phyloP scores from a whole-genome alignment of 345 rosid genomes.

The Atalantia buxifolia region DNA sequence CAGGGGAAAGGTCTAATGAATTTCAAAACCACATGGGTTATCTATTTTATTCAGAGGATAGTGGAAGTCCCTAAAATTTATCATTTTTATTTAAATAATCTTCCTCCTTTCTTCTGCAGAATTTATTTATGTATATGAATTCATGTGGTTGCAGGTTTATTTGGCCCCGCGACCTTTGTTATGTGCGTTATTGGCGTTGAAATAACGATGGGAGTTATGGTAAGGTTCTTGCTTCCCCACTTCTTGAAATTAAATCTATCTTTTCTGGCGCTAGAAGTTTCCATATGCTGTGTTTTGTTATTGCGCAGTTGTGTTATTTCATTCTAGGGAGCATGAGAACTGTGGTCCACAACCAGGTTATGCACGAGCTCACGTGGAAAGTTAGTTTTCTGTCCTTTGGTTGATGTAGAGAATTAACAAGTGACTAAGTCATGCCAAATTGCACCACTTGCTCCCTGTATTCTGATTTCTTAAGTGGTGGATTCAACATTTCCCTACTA shows the following conservation, averaged over 20 bases:
- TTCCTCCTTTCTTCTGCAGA: not conserved
- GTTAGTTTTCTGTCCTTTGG: slow-evolving; percentile 40
- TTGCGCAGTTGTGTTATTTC: slow-evolving; percentile 86
- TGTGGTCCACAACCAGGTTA: slow-evolving; percentile 91
- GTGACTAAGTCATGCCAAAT: not conserved
- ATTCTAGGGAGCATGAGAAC: slow-evolving; percentile 91
- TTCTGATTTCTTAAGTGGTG: slow-evolving; percentile 72
- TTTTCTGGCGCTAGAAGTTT: slow-evolving; percentile 16
- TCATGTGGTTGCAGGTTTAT: slow-evolving; percentile 61
- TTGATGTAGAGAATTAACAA: slow-evolving; percentile 9
- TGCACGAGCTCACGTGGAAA: slow-evolving; percentile 96
- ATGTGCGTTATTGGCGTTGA: slow-evolving; percentile 97
- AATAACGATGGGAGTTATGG: slow-evolving; percentile 99
- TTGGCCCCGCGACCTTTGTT: slow-evolving; percentile 99
- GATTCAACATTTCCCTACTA: slow-evolving; percentile 87
- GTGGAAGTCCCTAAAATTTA: not conserved
- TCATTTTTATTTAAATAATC: not conserved
- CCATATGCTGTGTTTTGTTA: slow-evolving; percentile 19
- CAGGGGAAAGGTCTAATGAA: not conserved
- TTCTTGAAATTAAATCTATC: slow-evolving; percentile 11
- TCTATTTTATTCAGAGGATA: not conserved
- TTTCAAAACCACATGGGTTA: too few species aligned
- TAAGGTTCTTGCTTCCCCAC: slow-evolving; percentile 25
- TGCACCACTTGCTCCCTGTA: not conserved
- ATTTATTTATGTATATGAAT: not conserved